Percentiles rank a stretch among this genome's conserved stretches.
These are phyloP conservation scores for Akanthomyces lecanii DNA, from an alignment of 2,329 filamentous ascomycete species.

Conservation along the genomic window DNA sequence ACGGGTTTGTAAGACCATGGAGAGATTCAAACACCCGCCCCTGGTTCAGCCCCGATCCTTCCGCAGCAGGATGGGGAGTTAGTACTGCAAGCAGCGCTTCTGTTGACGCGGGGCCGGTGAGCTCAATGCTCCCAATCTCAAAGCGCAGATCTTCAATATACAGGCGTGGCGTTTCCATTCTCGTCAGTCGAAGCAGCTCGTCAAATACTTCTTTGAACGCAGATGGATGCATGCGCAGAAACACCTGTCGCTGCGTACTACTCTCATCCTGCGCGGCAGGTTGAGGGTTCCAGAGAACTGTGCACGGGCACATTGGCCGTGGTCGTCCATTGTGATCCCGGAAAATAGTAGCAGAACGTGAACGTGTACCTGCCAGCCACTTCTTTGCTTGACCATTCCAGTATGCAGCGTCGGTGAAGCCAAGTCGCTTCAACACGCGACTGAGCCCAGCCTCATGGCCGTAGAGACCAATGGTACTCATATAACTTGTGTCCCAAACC, in stretches of 20 bases:
- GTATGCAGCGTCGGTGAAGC: constrained; percentile 54
- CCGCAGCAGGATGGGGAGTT: constrained; percentile 41
- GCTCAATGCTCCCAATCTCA: constrained; percentile 58
- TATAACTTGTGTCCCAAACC: constrained; percentile 92
- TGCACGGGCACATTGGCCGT: constrained; percentile 66
- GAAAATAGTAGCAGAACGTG: constrained; percentile 47
- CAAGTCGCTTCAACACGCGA: constrained; percentile 61
- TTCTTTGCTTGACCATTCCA: constrained; percentile 63
- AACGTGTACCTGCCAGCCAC: constrained; percentile 58
- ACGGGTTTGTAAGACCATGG: constrained; percentile 60
- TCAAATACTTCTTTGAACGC: constrained; percentile 68
- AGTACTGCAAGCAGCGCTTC: constrained; percentile 71
- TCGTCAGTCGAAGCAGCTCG: constrained; percentile 53
- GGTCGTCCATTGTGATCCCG: constrained; percentile 50
- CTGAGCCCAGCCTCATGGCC: constrained; percentile 62
- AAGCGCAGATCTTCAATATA: constrained; percentile 66
- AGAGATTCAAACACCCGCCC: constrained; percentile 49
- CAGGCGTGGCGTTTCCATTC: constrained; percentile 57
- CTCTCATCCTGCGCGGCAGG: constrained; percentile 19
- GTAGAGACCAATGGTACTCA: constrained; percentile 76
- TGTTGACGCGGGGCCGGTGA: constrained; percentile 66
- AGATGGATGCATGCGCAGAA: constrained; percentile 78
- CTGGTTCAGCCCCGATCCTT: constrained; percentile 34
- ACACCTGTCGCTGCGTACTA: constrained; percentile 43
- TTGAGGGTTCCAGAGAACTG: constrained; percentile 68